Base-by-base conservation (phyloP, 106 monocot species). In the Apostasia shenzhenica region DNA sequence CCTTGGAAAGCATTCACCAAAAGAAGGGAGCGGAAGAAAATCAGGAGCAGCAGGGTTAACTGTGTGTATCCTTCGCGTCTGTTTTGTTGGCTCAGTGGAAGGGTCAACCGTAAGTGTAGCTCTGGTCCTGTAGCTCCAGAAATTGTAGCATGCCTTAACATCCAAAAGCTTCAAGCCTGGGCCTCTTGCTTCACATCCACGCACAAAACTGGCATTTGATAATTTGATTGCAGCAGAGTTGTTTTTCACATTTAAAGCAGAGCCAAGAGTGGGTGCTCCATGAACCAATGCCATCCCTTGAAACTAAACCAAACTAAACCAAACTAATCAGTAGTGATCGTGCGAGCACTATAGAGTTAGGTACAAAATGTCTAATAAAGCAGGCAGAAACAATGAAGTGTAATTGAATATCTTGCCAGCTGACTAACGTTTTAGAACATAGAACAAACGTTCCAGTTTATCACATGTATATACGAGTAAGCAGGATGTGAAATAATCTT, bases 1-100 rank as follows among this genome's bases (percentile, higher is more conserved):
- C 72, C 80, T 86, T 5, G 95, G 95, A 72, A 95, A 95, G 74
- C 95, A 95, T 63, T 95, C 82, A 71, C 82, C 78, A 77, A 86
- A 95, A 0, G 89, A 80, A 58, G 88, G 95, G 55, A 95, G 80
- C 12, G 95, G 95, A 73, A 89, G 88, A 76, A 95, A 95, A 75
- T 92, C 89, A 55, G 95, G 95, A 64, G 81, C 77, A 12, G 84
- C 62, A 69, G 95, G 91, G 84, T 95, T 86, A 76, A 86, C 57
- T 7, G 88, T 95, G 61, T 86, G 88, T 44, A 78, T 91, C 71
- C 68, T 86, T 42, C 74, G 64, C 69, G 72, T 80, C 14, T 59
- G n/a, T 68, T 76, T 95, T 57, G 76, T 69, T 57, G 62, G 73
- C 10, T 84, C 76, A 63, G 75, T 50, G 46, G 84, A 84, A 64